Conservation (phyloP, 257 asterid species). For the Nyctanthes arbortristis region DNA sequence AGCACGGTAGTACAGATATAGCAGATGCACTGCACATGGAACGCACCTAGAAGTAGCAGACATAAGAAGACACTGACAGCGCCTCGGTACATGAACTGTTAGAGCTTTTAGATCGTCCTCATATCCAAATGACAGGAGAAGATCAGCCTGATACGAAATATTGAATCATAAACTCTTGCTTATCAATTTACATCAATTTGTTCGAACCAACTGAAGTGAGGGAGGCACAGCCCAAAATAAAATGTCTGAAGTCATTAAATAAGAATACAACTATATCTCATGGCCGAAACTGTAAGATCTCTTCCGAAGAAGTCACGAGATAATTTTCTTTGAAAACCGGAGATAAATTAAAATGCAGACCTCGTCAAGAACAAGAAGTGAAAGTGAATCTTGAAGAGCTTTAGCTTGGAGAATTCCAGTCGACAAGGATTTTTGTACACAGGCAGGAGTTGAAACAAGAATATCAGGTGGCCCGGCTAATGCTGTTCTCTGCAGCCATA, state of each 20-base stretch:
- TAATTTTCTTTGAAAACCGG: neutral
- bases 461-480: constrained; percentile 82
- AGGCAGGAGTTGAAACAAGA: constrained; percentile 86
- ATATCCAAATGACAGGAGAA: constrained; percentile 87
- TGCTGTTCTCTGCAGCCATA: constrained; percentile 61
- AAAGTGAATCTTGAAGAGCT: constrained; percentile 80
- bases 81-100: constrained; percentile 69
- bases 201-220: neutral
- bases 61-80: constrained; percentile 97
- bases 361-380: constrained; percentile 91
- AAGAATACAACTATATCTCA: neutral
- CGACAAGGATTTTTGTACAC: constrained; percentile 65
- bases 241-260: neutral
- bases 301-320: neutral
- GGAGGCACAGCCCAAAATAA: neutral
- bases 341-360: constrained; percentile 35
- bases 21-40: constrained; percentile 9
- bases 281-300: neutral
- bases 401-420: constrained; percentile 57
- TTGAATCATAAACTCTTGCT: constrained; percentile 18
- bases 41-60: constrained; percentile 95
- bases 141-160: constrained; percentile 79
- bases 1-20: constrained; percentile 4
- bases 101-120: constrained; percentile 88
- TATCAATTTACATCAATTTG: constrained; percentile 14